Evolutionary conservation across 129 eudicot genomes (phyloP).

Genomic region (Pseudognaphalium luteoalbum): DNA sequence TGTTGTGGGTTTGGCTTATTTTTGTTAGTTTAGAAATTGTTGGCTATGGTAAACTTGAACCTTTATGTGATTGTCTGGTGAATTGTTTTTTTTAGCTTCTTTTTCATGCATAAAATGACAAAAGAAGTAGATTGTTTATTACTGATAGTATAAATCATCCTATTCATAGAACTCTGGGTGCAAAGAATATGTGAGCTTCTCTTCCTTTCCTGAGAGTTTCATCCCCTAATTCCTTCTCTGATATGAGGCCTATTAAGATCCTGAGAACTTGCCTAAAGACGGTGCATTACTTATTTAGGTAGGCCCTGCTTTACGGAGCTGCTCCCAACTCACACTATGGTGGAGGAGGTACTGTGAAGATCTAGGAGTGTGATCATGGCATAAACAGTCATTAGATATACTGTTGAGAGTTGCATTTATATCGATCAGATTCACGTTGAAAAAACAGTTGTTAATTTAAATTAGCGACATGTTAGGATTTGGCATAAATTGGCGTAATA

Average conservation of each 20-base stretch:
- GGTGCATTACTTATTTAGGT: background rate
- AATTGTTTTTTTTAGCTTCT: background rate
- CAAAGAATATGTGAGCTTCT: too few relatives aligned
- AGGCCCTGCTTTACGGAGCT: background rate
- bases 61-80: background rate
- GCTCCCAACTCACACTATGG: too few relatives aligned
- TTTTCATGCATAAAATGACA: background rate
- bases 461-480: background rate
- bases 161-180: too few relatives aligned
- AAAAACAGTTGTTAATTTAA: background rate
- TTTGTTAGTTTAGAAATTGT: too few relatives aligned
- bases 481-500: background rate
- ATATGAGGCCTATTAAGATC: background rate
- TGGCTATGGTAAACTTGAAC: background rate
- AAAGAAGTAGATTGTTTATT: too few relatives aligned
- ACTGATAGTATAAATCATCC: too few relatives aligned
- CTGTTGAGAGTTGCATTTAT: background rate
- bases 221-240: background rate
- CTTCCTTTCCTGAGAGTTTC: too few relatives aligned
- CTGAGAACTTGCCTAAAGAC: background rate
- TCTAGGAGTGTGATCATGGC: background rate
- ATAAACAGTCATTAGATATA: background rate
- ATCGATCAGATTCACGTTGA: slow-evolving; percentile 12
- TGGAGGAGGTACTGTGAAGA: background rate
- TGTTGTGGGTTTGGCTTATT: too few relatives aligned